Base-by-base conservation (phyloP, 2,329 filamentous ascomycete genomes). In the Verticillium nubilum region DNA sequence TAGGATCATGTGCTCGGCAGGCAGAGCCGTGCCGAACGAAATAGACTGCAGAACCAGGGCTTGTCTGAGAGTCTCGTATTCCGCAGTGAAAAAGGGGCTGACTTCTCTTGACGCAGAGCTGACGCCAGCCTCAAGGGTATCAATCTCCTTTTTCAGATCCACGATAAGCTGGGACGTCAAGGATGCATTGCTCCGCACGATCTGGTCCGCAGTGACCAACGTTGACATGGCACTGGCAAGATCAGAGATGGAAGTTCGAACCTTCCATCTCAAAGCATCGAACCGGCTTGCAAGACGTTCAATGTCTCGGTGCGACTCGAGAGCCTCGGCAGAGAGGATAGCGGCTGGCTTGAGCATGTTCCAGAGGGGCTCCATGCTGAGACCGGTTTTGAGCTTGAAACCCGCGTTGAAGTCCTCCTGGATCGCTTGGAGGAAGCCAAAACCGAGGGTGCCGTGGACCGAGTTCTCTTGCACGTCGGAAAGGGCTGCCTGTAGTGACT, bases 361-460 rank as follows among this genome's bases (percentile, higher is more conserved):
- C 94, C 93, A 96, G 5, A 96, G 79, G 9, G 77, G 72, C 68
- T 95, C 90, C 90, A 96, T 95, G 64, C 86, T 88, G 13, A 92
- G 76, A 0, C 92, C 92, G 2, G 89, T 92, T 0, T 80, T 86
- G 15, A 96, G 76, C 59, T 86, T 86, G 75, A 92, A 93, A 2
- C 85, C 86, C 17, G 85, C 81, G 26, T 84, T 80, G 68, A 96
- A 94, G 56, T 80, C 80, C 42, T 75, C 75, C 52, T 80, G 73
- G 2, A 88, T 67, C 5, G 73, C 76, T 0, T 72, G 67, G 1
- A 78, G 65, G 35, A 84, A 68, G 10, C 69, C 63, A 1, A 68
- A 66, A 4, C 78, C 67, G n/a, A 85, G 73, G 2, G 74, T 68
- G 2, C 66, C 69, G 33, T 72, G 67, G n/a, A 63, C 68, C 1